Conservation (phyloP, 148 eudicot species). For the Camellia lanceoleosa region DNA sequence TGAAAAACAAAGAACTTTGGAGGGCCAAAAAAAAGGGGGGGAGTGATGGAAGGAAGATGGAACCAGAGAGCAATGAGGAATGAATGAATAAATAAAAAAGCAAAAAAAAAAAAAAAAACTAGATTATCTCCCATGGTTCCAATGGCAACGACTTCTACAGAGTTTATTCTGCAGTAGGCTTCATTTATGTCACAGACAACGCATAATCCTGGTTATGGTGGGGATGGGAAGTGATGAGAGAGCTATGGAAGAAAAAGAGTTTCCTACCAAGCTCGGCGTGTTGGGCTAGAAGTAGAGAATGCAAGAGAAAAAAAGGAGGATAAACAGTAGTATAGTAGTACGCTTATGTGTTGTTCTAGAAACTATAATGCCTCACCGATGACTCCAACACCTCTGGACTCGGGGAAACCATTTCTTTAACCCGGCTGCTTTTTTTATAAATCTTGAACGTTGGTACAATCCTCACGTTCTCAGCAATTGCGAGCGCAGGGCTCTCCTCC, state of each 20-base stretch:
- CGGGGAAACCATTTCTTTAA: slow-evolving; percentile 79
- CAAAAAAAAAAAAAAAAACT: slow-evolving; percentile 19
- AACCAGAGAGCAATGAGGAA: slow-evolving; percentile 36
- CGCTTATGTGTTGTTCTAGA: slow-evolving; percentile 25
- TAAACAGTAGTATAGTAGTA: slow-evolving; percentile 10
- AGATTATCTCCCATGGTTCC: slow-evolving; percentile 34
- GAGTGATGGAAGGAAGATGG: slow-evolving; percentile 11
- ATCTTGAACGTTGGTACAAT: slow-evolving; percentile 81
- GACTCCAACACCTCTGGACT: slow-evolving; percentile 72
- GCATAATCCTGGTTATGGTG: slow-evolving; percentile 13
- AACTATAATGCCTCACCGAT: slow-evolving; percentile 82
- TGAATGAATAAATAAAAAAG: slow-evolving; percentile 53
- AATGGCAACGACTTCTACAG: slow-evolving; percentile 29
- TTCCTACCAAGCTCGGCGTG: slow-evolving; percentile 17
- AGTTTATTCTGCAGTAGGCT: slow-evolving; percentile 33
- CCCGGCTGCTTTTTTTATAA: slow-evolving; percentile 65
- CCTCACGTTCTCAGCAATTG: slow-evolving; percentile 60
- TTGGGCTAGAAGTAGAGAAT: slow-evolving; percentile 25
- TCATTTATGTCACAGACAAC: too few species aligned
- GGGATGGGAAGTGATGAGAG: slow-evolving; percentile 1
- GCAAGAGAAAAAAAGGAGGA: slow-evolving; percentile 13
- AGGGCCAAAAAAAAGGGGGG: too few species aligned
- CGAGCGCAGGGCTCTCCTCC: slow-evolving; percentile 51
- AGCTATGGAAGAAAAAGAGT: slow-evolving; percentile 4
- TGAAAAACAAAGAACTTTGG: slow-evolving; percentile 1